Evolutionary conservation across 768 basidiomycete genomes (phyloP).

Genomic region (Trametopsis cervina): DNA sequence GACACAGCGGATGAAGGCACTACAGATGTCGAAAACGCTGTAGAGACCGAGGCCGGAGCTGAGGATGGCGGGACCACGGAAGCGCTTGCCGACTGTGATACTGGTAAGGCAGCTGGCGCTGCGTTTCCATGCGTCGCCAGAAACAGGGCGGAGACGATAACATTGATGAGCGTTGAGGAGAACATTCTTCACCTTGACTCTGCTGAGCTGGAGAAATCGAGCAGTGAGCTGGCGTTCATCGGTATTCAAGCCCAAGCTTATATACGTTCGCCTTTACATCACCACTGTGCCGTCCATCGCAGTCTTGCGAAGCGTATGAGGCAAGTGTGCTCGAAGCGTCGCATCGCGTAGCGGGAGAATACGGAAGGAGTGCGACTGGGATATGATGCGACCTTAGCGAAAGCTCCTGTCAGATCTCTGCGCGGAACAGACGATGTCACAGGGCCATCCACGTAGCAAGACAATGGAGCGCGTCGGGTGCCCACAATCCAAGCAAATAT

Average conservation of each 20-base stretch:
- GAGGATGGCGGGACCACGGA: no score
- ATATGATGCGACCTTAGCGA: neutral
- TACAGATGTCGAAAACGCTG: neutral
- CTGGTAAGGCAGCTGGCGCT: neutral
- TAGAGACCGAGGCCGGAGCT: neutral
- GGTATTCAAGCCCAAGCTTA: no score
- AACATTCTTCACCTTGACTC: no score
- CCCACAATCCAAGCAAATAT: neutral
- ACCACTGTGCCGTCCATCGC: neutral
- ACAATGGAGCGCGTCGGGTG: neutral
- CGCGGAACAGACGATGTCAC: neutral
- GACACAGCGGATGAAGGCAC: neutral
- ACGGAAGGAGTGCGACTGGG: neutral
- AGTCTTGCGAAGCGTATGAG: neutral
- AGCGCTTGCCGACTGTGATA: no score
- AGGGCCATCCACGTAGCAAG: neutral
- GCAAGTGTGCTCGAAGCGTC: neutral
- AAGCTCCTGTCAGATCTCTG: neutral
- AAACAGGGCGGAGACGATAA: neutral
- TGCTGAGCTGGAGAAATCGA: no score
- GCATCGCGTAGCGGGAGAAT: neutral
- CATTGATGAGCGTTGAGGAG: neutral
- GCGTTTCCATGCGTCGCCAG: neutral
- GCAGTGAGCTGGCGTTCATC: no score
- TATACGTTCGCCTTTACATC: neutral